These are phyloP conservation scores for Byssochlamys sp. DNA, from an alignment of 2,329 filamentous ascomycete species.

Conservation along the genomic window DNA sequence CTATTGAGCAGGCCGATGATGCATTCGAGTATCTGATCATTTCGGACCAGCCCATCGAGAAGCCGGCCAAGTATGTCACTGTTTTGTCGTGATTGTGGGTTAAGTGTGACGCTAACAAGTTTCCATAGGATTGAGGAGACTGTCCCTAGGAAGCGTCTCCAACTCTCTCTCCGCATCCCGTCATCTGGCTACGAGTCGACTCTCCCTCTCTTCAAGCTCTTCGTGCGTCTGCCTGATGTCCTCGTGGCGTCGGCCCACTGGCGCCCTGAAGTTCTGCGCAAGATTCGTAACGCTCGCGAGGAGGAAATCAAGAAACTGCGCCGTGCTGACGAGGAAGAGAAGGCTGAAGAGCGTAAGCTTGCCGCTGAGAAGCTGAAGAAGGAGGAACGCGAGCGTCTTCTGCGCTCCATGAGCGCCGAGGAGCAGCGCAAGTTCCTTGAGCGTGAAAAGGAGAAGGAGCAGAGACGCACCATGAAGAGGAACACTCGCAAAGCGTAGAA, in stretches of 20 bases:
- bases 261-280: constrained; percentile 79
- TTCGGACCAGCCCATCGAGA: constrained; percentile 78
- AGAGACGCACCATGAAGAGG: constrained; percentile 54
- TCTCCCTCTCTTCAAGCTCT: constrained; percentile 68
- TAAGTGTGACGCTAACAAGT: neutral
- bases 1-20: constrained; percentile 68
- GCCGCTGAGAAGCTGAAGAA: constrained; percentile 59
- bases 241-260: constrained; percentile 72
- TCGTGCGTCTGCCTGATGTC: constrained; percentile 73
- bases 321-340: constrained; percentile 64
- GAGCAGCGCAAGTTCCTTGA: constrained; percentile 79
- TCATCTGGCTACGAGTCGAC: constrained; percentile 56
- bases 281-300: constrained; percentile 71
- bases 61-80: constrained; percentile 62
- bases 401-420: constrained; percentile 67
- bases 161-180: constrained; percentile 63
- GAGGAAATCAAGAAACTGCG: constrained; percentile 69
- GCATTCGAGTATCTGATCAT: constrained; percentile 78
- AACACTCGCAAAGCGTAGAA: constrained; percentile 43
- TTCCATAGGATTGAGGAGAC: constrained; percentile 66
- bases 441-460: constrained; percentile 67
- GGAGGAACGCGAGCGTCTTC: constrained; percentile 75
- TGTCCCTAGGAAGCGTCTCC: constrained; percentile 72
- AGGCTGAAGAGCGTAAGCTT: constrained; percentile 50
- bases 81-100: neutral